Base-by-base conservation (phyloP, 305 asterid genomes). In the Solanum aculeatissimum region DNA sequence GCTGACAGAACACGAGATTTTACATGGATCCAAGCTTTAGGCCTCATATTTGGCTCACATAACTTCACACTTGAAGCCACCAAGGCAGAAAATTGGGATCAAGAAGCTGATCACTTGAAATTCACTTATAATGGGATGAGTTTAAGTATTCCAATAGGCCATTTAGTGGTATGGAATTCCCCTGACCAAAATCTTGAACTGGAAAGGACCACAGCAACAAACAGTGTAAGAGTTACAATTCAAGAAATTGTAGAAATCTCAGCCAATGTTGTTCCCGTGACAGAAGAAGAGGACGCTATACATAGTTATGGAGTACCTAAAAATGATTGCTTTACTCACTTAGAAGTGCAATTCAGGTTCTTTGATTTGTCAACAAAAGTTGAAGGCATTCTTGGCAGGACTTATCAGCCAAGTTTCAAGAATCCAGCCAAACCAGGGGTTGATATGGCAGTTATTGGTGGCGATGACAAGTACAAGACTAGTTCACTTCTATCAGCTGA, bases 391-490 rank as follows among this genome's bases (percentile, higher is more conserved):
- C 62, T 85, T 40, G 87, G 87, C 49, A 63, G 87, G 25, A 85
- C 87, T n/a, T 85, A 85, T 57, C 65, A 23, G 82, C 87, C 87
- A 40, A 78, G 35, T 85, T 85, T 85, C 57, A 14, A 12, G 53
- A 85, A 85, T 68, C 85, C 87, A 32, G 87, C 85, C 25, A 85
- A 85, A 74, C 47, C 81, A 18, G 87, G 87, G 6, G 87, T 85
- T 2, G 65, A 82, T n/a, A 85, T 85, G 87, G 62, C 85, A 13
- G 55, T 85, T 66, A 63, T 85, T 40, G 87, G 85, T 18, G 87
- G 85, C 19, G 87, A 85, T 35, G 85, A 85, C 16, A 85, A 85
- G 82, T 85, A 80, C 35, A 65, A 42, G 27, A 80, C 87, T 54
- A 80, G 84, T 54, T 80, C 85, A 81, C 85, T 85, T 85, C 71